Base-by-base conservation (phyloP, 2,329 filamentous ascomycete species). In the Pseudocercospora ulei region DNA sequence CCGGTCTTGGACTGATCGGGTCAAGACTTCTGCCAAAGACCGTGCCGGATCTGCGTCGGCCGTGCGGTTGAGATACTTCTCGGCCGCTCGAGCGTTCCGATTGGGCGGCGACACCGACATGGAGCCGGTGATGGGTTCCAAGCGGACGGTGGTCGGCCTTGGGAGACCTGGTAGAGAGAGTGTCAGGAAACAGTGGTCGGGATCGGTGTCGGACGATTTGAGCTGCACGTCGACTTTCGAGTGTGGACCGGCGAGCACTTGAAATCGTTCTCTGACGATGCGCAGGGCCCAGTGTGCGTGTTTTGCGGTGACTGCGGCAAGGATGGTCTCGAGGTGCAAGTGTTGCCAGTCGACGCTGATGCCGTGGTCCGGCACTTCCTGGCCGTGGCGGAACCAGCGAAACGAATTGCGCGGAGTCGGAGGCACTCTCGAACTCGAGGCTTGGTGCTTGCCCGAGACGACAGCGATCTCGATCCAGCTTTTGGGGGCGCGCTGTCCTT, bases 391-490 rank as follows among this genome's bases (percentile, higher is more conserved):
- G 60, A 92, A 86, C 88, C 90, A 98, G 48, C 84, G 78, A 24
- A 79, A 64, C 2, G 66, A 70, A 29, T 90, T 47, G 9, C 54
- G 55, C 4, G 55, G 48, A 8, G 50, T 57, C 7, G 50, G 20
- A 1, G 43, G 46, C 55, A 60, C 35, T 50, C 56, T 41, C 58
- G 62, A 41, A 50, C 56, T 19, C 5, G 14, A 27, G n/a, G 38
- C 18, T 9, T 44, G 30, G 6, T 54, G 46, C 44, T 57, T 66
- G 19, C 79, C 79, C 55, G 78, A 86, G 43, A 77, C 72, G 22
- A 94, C 74, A 6, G 86, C 87, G 35, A 98, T 69, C 48, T 96
- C 79, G 31, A 98, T 69, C 88, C 90, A 98, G 58, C 78, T 93
- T 65, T 92, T 94, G 9, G 73, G 69, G 1, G 75, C 75, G 40